Base-by-base conservation (phyloP, 345 rosid species). In the Boechera retrofracta region DNA sequence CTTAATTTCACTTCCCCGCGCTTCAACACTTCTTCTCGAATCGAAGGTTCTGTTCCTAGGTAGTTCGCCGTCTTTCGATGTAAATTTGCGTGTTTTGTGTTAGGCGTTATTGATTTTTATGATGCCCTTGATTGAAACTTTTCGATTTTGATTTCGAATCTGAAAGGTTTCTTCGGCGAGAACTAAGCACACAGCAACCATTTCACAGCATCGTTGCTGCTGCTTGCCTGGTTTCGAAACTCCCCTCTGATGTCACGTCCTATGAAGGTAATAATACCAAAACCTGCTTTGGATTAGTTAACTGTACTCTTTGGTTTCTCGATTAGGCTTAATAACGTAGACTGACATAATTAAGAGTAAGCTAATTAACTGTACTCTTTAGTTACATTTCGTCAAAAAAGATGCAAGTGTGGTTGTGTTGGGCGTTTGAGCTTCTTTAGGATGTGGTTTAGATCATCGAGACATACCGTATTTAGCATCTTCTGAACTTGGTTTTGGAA, bases 161-260 rank as follows among this genome's bases (percentile, higher is more conserved):
- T 72, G 77, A 57, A 68, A 87, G 96, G 79, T 76, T 83, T 73
- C 29, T 86, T 48, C 82, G 92, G 68, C 79, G 97, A 62, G 96
- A 88, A 82, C 33, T 88, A 78, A 83, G 86, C 85, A 81, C 92
- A 10, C 81, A 87, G 45, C 76, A 81, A 4, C 97, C 97, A 16
- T 69, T 83, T 64, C 94, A 92, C 57, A 84, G 84, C 47, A 85
- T 80, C 1, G 70, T 85, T 68, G 93, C 97, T 18, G 87, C 89
- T 0, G 89, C 97, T 72, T 80, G 88, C 48, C 93, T 88, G 13
- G 97, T 88, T 69, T 92, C 97, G 49, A 88, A 84, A 75, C 88
- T 90, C 11, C 88, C 92, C 4, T 67, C 80, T 45, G 88, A 86
- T 58, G 80, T 69, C 26, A 70, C 66, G 5, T 64, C 18, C 84